Evolutionary conservation across 2,329 filamentous ascomycete genomes (phyloP).

Genomic region (Orbilia javanica): DNA sequence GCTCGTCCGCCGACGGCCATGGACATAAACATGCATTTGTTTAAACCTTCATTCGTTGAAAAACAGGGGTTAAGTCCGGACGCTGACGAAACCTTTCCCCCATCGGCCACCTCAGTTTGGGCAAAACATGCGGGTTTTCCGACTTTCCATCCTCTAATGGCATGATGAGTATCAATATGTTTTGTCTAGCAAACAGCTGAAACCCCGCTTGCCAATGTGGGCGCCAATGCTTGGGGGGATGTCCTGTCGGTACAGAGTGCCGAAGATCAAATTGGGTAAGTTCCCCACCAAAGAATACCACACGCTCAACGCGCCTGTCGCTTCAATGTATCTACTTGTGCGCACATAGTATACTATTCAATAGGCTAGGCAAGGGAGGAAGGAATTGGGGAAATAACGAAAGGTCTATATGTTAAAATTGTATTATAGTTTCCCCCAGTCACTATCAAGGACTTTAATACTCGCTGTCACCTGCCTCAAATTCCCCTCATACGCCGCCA

Average conservation of each 20-base stretch:
- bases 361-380: no score
- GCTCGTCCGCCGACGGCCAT: not conserved
- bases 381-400: no score
- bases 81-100: slow-evolving; percentile 33
- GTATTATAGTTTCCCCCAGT: not conserved
- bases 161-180: not conserved
- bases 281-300: not conserved
- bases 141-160: not conserved
- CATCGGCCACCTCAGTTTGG: slow-evolving; percentile 22
- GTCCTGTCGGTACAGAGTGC: slow-evolving; percentile 6
- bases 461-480: not conserved
- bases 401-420: no score
- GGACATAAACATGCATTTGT: no score
- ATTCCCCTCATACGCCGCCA: slow-evolving; percentile 2
- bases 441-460: not conserved
- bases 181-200: no score
- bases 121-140: slow-evolving; percentile 34
- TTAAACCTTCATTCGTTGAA: no score
- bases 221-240: slow-evolving; percentile 43
- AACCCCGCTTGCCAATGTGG: slow-evolving; percentile 49
- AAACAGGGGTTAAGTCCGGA: slow-evolving; percentile 17
- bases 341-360: no score
- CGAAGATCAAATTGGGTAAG: slow-evolving; percentile 9
- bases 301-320: not conserved
- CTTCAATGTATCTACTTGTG: not conserved